Base-by-base conservation (phyloP, 139 green algal species). In the Nannochloris sp. region DNA sequence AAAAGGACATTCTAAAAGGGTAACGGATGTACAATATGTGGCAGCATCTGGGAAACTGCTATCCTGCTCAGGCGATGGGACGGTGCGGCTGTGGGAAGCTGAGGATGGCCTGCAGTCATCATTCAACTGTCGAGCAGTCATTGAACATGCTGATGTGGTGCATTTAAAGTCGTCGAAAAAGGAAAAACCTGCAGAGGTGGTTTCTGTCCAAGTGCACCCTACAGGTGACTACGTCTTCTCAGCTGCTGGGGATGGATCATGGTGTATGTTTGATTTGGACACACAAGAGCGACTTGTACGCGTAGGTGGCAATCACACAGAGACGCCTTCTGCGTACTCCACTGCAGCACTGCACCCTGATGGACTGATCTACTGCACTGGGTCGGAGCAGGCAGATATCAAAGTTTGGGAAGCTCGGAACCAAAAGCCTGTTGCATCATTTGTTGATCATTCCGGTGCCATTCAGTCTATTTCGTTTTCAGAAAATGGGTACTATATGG, bases 401-500 rank as follows among this genome's bases (percentile, higher is more conserved):
- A 72, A 81, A 49, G 85, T 97, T 40, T 97, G 89, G 90, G 91
- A 98, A 68, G 76, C 92, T 14, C 79, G 85, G 48, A 68, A 76
- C 11, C 84, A 94, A 73, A 95, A 90, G 75, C 78, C 37, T 6
- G 75, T 96, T 50, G 84, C 87, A 23, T 87, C 82, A 17, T 91
- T 95, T 55, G 80, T 91, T 31, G 76, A 78, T 4, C 84, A 95
- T 59, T 64, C 64, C 16, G 79, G 76, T 16, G 46, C 77, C 17
- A 74, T 96, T 14, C 77, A 66, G 8, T 59, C 57, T 28, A 71
- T 96, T 9, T 79, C 72, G 26, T 97, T 97, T 73, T 87, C 70
- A 20, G 91, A 97, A 65, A 97, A 97, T 67, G 72, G 91, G 87
- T 97, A 95, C 80, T 88, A 89, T 78, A 71, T 96, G 71, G 91